A percentile compares a stretch with the other conserved stretches of the same genome.
Evolutionary conservation across 129 eudicot genomes (phyloP).

Genomic region (sunflower (Helianthus annuus)): DNA sequence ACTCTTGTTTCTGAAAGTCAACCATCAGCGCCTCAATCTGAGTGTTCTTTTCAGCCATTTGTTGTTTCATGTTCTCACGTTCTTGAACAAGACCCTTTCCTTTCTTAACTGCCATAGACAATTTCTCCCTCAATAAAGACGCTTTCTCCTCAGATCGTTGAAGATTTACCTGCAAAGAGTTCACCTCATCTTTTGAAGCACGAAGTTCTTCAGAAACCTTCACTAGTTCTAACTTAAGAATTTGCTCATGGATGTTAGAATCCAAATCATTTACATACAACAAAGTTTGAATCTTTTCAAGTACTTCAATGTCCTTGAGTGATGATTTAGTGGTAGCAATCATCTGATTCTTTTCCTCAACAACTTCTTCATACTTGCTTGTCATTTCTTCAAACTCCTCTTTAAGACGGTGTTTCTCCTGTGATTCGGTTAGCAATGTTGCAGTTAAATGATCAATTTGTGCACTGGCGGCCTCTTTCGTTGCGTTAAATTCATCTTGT

Average conservation of each 20-base stretch:
- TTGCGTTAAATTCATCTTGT: conserved; percentile 48
- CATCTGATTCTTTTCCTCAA: conserved; percentile 54
- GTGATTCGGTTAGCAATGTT: conserved; percentile 51
- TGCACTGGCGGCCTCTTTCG: conserved; percentile 48
- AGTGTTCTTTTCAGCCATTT: conserved; percentile 65
- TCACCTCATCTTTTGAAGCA: conserved; percentile 53
- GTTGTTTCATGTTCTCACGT: conserved; percentile 70
- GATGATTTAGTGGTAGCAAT: conserved; percentile 37
- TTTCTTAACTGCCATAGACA: conserved; percentile 94
- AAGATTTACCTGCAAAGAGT: conserved; percentile 50
- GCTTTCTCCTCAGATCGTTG: conserved; percentile 76
- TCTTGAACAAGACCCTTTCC: conserved; percentile 99
- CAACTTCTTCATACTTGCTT: conserved; percentile 39
- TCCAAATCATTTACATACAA: conserved; percentile 59
- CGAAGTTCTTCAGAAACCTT: conserved; percentile 49
- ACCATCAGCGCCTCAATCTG: conserved; percentile 65
- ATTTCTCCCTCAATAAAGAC: conserved; percentile 70
- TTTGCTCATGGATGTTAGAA: conserved; percentile 48
- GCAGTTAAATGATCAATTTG: conserved; percentile 58
- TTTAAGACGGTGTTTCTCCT: conserved; percentile 55
- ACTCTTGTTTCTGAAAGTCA: conserved; percentile 54
- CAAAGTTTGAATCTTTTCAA: conserved; percentile 53
- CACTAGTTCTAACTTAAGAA: conserved; percentile 49
- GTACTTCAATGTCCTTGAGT: conserved; percentile 32
- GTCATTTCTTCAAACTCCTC: conserved; percentile 56